A percentile compares a stretch with the other conserved stretches of the same genome.
Evolutionary conservation across 805 yeast genomes (phyloP).

Genomic region (Hanseniaspora thailandica): DNA sequence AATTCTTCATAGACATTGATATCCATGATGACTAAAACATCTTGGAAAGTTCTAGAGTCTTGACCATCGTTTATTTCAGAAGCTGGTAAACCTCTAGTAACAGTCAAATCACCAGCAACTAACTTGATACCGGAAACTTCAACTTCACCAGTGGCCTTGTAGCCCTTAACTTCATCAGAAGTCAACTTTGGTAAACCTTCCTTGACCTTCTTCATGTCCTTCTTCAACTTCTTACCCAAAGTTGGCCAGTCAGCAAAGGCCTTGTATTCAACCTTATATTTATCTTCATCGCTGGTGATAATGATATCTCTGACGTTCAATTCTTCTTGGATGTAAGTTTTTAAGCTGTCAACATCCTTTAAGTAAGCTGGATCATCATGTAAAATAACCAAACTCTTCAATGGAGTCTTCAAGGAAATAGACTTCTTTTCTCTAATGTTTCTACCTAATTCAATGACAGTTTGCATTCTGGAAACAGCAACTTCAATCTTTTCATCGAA

Average conservation of each 20-base stretch:
- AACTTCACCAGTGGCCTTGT: constrained; percentile 59
- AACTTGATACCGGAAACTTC: constrained; percentile 83
- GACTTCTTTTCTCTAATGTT: constrained; percentile 91
- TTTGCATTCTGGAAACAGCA: constrained; percentile 91
- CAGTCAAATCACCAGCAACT: constrained; percentile 78
- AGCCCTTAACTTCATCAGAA: constrained; percentile 71
- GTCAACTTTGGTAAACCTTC: constrained; percentile 77
- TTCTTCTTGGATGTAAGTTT: constrained; percentile 76
- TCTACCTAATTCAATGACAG: constrained; percentile 92
- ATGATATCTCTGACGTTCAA: constrained; percentile 80
- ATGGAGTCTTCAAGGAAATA: constrained; percentile 88
- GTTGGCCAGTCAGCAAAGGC: constrained; percentile 99
- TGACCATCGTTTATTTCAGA: constrained; percentile 52
- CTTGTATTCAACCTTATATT: constrained; percentile 81
- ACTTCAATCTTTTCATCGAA: constrained; percentile 73
- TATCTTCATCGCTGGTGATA: constrained; percentile 80
- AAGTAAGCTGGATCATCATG: constrained; percentile 68
- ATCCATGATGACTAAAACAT: constrained; percentile 81
- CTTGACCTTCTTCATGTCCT: constrained; percentile 86
- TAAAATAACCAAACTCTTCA: constrained; percentile 73
- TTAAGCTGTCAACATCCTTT: constrained; percentile 63
- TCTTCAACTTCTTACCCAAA: constrained; percentile 90
- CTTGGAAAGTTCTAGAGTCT: constrained; percentile 79
- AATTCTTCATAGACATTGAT: constrained; percentile 77
- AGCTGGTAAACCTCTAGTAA: constrained; percentile 78